Percentiles rank a stretch among this genome's conserved stretches.
These are phyloP conservation scores for Chimonanthus salicifolius DNA, from an alignment of 164 flowering plant genomes.

Conservation along the genomic window DNA sequence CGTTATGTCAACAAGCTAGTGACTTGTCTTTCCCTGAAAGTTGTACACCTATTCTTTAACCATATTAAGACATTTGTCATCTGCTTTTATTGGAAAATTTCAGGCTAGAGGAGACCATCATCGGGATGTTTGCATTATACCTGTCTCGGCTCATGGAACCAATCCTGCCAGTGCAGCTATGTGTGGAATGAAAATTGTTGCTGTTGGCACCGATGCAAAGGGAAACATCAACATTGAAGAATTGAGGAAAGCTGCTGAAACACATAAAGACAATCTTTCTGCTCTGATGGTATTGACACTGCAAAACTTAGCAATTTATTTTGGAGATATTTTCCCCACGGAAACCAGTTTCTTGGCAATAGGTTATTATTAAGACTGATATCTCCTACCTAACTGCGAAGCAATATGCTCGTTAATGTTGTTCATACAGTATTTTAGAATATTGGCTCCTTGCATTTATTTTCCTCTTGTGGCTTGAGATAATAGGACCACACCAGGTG, in stretches of 20 bases:
- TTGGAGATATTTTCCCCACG: too few relatives aligned
- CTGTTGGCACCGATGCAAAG: constrained; percentile 97
- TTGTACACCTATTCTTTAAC: not conserved
- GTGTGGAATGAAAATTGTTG: constrained; percentile 98
- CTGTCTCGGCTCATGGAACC: constrained; percentile 98
- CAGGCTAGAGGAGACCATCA: constrained; percentile 96
- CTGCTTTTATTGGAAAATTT: constrained; percentile 4
- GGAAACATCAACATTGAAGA: constrained; percentile 95
- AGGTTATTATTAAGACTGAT: too few relatives aligned
- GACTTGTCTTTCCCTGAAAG: too few relatives aligned
- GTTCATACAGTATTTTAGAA: too few relatives aligned
- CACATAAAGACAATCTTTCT: constrained; percentile 69
- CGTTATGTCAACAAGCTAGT: not conserved
- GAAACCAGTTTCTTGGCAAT: not conserved
- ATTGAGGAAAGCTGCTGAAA: constrained; percentile 89
- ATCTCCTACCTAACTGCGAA: too few relatives aligned
- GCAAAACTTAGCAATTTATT: not conserved
- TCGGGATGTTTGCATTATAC: constrained; percentile 93
- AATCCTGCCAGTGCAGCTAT: constrained; percentile 99
- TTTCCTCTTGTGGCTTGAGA: too few relatives aligned
- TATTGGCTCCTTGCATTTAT: too few relatives aligned
- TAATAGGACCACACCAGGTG: too few relatives aligned
- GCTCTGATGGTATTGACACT: constrained; percentile 75
- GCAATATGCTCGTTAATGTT: too few relatives aligned
- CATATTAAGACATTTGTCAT: not conserved